Base-by-base conservation (phyloP, 208 protist genomes). In the Leishmania major region DNA sequence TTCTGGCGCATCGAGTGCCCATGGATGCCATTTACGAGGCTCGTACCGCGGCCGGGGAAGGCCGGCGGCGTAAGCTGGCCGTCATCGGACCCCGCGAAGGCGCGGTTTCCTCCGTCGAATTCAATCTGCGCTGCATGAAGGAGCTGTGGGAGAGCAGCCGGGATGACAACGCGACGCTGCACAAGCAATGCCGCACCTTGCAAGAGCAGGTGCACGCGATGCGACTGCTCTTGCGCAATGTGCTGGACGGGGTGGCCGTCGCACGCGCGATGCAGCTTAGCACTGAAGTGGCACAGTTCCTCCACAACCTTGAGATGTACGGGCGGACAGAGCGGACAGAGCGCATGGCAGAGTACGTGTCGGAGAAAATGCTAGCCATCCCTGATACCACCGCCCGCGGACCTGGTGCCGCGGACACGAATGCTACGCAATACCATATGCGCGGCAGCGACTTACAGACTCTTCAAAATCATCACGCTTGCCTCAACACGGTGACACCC, bases 271-370 rank as follows among this genome's bases (percentile, higher is more conserved):
- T 98, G 79, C 69, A 51, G 2, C 84, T 82, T 57, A 78, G 86
- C 31, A 60, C 60, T 25, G 90, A 94, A 10, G 77, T 96, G 43
- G 84, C 81, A 51, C 76, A 77, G 40, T 97, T 94, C 72, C 80
- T 98, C 51, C 93, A 95, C 43, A 87, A 84, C 53, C 78, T 98
- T 10, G 93, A 98, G 85, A 80, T 97, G 47, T 91, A 96, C 78
- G 92, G 88, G 10, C 88, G 93, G 5, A 95, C 90, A 71, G 92
- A 92, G 73, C 94, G 90, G 75, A 92, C 83, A 25, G 79, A 90
- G n/a, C 82, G 84, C 49, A 80, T 97, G 59, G 79, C 87, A 25
- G 82, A 87, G 25, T 89, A 92, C 69, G 91, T 97, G 47, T 87
- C 84, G 28, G 77, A 97, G 43, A 85, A 87, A 13, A 84, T 98